Percentiles rank a stretch among this genome's conserved stretches.
Conservation (phyloP, 2,329 filamentous ascomycete species). For the Stemphylium beticola region DNA sequence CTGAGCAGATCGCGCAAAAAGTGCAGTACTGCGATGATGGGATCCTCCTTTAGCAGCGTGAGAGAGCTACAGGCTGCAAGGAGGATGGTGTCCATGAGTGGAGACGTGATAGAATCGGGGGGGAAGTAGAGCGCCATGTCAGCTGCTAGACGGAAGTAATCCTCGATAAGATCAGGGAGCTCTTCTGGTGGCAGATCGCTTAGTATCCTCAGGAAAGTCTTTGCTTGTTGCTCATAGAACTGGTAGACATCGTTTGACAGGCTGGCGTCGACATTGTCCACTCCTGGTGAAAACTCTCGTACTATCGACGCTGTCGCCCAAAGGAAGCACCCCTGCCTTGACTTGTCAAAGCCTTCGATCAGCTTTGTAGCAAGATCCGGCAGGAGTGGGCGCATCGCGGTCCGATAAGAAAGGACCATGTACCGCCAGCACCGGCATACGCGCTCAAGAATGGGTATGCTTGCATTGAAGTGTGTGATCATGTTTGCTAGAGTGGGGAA, state of each 20-base stretch:
- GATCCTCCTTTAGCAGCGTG: constrained; percentile 87
- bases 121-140: constrained; percentile 95
- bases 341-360: constrained; percentile 81
- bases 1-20: constrained; percentile 89
- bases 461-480: constrained; percentile 83
- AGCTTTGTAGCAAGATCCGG: constrained; percentile 87
- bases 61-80: constrained; percentile 86
- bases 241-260: constrained; percentile 88
- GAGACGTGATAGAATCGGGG: constrained; percentile 78
- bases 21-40: constrained; percentile 87
- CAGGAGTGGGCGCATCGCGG: constrained; percentile 83
- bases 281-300: constrained; percentile 90
- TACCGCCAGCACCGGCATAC: constrained; percentile 95
- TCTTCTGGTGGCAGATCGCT: constrained; percentile 81
- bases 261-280: constrained; percentile 80
- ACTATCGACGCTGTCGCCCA: constrained; percentile 97
- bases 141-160: constrained; percentile 92
- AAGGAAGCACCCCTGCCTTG: constrained; percentile 94
- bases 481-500: constrained; percentile 87
- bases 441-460: constrained; percentile 87
- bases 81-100: constrained; percentile 81
- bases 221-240: constrained; percentile 94
- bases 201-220: constrained; percentile 86
- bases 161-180: constrained; percentile 84
- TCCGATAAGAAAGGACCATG: constrained; percentile 95